These are phyloP conservation scores for Talaromyces atroroseus DNA, from an alignment of 2,329 filamentous ascomycete species.

Conservation along the genomic window DNA sequence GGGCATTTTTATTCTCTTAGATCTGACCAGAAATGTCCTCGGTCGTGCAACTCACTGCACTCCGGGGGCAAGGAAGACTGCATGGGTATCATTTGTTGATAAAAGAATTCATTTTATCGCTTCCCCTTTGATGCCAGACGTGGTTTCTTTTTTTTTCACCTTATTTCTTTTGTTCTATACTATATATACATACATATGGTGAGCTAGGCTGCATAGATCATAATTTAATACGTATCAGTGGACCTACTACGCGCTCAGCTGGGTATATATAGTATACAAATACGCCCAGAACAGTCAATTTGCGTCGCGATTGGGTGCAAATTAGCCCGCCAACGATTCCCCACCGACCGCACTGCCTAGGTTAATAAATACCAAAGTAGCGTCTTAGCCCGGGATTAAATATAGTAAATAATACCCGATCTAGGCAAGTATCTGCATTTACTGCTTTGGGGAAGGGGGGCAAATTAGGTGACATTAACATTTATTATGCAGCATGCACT, in stretches of 20 bases:
- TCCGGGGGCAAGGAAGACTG: neutral
- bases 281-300: neutral
- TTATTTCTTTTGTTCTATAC: neutral
- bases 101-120: neutral
- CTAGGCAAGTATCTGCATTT: neutral
- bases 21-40: neutral
- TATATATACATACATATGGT: neutral
- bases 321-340: neutral
- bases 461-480: neutral
- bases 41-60: neutral
- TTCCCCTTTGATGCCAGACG: neutral
- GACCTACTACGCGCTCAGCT: neutral
- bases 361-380: neutral
- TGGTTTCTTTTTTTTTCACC: neutral
- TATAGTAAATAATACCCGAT: neutral
- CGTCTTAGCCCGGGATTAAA: neutral
- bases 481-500: neutral
- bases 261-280: neutral
- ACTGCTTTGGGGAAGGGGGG: neutral
- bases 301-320: neutral
- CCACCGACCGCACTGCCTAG: neutral
- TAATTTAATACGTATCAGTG: neutral
- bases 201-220: neutral
- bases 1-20: neutral
- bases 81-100: neutral